Conservation (phyloP, 352 stramenopile genomes). For the Pythium periplocum region DNA sequence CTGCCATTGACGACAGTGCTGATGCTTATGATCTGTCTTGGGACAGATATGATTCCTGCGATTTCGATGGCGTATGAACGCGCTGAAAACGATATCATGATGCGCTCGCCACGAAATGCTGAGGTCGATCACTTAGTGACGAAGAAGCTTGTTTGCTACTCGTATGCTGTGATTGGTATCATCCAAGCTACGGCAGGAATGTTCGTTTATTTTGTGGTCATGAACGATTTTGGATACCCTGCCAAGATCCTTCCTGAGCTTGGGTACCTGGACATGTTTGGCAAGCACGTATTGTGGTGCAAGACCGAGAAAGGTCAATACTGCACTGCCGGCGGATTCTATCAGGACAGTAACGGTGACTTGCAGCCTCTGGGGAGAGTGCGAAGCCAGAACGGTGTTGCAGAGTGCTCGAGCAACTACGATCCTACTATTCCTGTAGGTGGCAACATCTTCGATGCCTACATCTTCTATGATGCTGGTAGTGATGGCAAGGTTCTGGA, state of each 20-base stretch:
- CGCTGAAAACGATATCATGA: constrained; percentile 87
- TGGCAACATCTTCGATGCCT: constrained; percentile 62
- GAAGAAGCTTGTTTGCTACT: constrained; percentile 85
- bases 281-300: constrained; percentile 85
- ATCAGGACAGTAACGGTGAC: constrained; percentile 27
- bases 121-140: constrained; percentile 86
- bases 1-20: constrained; percentile 87
- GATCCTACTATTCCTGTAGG: constrained; percentile 39
- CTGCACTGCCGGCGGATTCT: constrained; percentile 63
- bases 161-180: constrained; percentile 86
- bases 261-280: constrained; percentile 76
- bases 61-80: constrained; percentile 92
- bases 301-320: constrained; percentile 54
- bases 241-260: constrained; percentile 77
- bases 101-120: constrained; percentile 67
- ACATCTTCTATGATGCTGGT: constrained; percentile 77
- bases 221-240: constrained; percentile 87
- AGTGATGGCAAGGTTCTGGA: constrained; percentile 58
- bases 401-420: constrained; percentile 40
- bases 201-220: constrained; percentile 84
- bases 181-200: constrained; percentile 85
- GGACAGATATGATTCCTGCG: constrained; percentile 90
- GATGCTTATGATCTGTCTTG: constrained; percentile 90
- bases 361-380: constrained; percentile 27
- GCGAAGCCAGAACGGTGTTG: constrained; percentile 20